Evolutionary conservation across 768 basidiomycete species (phyloP).

Genomic region (Hericium alpestre): DNA sequence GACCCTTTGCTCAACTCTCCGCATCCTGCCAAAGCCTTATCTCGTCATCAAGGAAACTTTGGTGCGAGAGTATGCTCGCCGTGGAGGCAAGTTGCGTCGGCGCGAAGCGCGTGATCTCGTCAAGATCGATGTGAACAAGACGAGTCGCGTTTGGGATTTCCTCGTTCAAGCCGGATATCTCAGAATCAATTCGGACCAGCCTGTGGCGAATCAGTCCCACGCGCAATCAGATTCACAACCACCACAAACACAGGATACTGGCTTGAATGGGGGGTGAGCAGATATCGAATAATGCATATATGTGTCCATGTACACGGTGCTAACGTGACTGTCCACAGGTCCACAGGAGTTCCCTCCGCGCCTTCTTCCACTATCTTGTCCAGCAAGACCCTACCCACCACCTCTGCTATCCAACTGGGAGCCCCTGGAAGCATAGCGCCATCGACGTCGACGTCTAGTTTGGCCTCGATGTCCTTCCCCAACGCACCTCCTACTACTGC

Average conservation of each 20-base stretch:
- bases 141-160: constrained; percentile 87
- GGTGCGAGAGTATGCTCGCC: constrained; percentile 83
- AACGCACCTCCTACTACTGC: not conserved
- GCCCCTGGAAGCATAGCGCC: not conserved
- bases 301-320: not conserved
- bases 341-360: not conserved
- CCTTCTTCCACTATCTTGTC: not conserved
- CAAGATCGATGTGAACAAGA: constrained; percentile 91
- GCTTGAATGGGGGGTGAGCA: constrained; percentile 6
- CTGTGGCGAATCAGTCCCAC: constrained; percentile 33
- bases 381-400: not conserved
- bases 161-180: constrained; percentile 77
- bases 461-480: not conserved
- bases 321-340: not conserved
- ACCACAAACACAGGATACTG: not conserved
- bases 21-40: constrained; percentile 91
- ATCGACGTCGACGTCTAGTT: not conserved
- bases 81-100: constrained; percentile 79
- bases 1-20: constrained; percentile 74
- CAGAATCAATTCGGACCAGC: constrained; percentile 36
- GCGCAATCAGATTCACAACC: constrained; percentile 10
- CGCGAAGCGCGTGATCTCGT: constrained; percentile 84
- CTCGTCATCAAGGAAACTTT: constrained; percentile 92
- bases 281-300: not conserved
- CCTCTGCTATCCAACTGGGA: not conserved